Conservation (phyloP, 2,329 filamentous ascomycete species). For the Fusarium buxicola region DNA sequence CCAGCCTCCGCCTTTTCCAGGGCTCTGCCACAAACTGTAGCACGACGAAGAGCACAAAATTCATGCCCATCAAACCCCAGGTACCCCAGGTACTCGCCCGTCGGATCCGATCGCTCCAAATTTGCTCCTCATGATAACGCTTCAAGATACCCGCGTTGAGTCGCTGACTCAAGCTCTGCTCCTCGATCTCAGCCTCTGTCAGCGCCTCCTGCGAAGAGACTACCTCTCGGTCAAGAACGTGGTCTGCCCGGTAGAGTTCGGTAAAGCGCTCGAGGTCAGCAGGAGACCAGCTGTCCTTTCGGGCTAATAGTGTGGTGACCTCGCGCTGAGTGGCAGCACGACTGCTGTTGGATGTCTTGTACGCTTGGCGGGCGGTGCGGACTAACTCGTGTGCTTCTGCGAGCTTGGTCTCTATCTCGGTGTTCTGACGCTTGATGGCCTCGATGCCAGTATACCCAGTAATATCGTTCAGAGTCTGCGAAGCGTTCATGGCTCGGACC, state of each 20-base stretch:
- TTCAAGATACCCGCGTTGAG: slow-evolving; percentile 87
- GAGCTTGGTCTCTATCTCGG: slow-evolving; percentile 70
- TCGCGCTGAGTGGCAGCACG: slow-evolving; percentile 93
- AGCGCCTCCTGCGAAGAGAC: slow-evolving; percentile 77
- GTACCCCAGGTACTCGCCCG: slow-evolving; percentile 98
- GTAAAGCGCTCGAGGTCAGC: slow-evolving; percentile 95
- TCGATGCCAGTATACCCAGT: slow-evolving; percentile 96
- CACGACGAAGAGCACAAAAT: slow-evolving; percentile 87
- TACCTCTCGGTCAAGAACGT: slow-evolving; percentile 90
- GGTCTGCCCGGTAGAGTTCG: slow-evolving; percentile 88
- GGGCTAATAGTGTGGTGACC: slow-evolving; percentile 91
- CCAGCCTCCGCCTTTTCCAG: slow-evolving; percentile 84
- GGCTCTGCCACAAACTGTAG: slow-evolving; percentile 93
- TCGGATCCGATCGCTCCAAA: slow-evolving; percentile 98
- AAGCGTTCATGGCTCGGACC: slow-evolving; percentile 84
- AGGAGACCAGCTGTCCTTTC: slow-evolving; percentile 92
- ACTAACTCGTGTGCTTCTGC: slow-evolving; percentile 72
- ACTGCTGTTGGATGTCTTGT: slow-evolving; percentile 85
- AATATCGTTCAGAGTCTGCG: slow-evolving; percentile 90
- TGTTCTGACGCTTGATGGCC: slow-evolving; percentile 82
- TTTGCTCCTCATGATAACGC: slow-evolving; percentile 98
- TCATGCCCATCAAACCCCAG: slow-evolving; percentile 97
- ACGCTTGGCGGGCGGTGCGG: slow-evolving; percentile 76
- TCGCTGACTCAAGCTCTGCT: slow-evolving; percentile 80
- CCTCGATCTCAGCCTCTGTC: slow-evolving; percentile 79